These are phyloP conservation scores for Manihot esculenta DNA, from an alignment of 441 rosid genomes.

Conservation along the genomic window DNA sequence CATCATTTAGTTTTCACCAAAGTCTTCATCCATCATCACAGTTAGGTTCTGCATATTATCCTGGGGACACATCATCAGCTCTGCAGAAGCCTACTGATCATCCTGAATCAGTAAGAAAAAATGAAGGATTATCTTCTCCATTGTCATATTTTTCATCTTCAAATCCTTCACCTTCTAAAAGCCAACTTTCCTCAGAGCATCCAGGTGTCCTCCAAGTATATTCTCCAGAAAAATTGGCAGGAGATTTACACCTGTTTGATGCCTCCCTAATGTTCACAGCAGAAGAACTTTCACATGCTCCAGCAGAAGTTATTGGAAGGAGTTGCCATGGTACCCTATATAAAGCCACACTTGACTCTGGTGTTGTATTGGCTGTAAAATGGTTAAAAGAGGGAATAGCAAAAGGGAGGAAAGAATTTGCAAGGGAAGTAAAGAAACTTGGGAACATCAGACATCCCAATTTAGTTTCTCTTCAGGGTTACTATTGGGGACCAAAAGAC, in stretches of 20 bases:
- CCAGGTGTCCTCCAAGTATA: constrained; percentile 18
- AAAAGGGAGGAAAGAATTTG: constrained; percentile 36
- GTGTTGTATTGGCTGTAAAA: constrained; percentile 29
- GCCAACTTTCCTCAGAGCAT: constrained; percentile 20
- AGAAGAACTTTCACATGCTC: constrained; percentile 37
- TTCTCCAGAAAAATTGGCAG: constrained; percentile 34
- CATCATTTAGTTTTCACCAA: constrained; percentile 45
- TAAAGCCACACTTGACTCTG: constrained; percentile 33
- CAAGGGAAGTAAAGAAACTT: constrained; percentile 36
- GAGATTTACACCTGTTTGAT: constrained; percentile 32
- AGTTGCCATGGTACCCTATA: constrained; percentile 36
- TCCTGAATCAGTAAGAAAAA: constrained; percentile 33
- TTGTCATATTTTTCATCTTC: constrained; percentile 54
- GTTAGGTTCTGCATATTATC: constrained; percentile 33
- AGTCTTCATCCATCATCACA: constrained; percentile 31
- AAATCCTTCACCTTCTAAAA: constrained; percentile 32
- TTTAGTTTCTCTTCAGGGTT: constrained; percentile 75
- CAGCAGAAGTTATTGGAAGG: constrained; percentile 33
- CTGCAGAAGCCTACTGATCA: constrained; percentile 29
- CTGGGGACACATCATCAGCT: constrained; percentile 40
- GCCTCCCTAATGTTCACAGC: constrained; percentile 27
- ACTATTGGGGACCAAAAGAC: constrained; percentile 84
- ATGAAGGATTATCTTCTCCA: constrained; percentile 51
- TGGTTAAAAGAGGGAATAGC: constrained; percentile 37
- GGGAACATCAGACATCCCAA: constrained; percentile 53